These are phyloP conservation scores for Umbelopsis ramanniana DNA, from an alignment of 192 early-diverging fungal species.

Conservation along the genomic window DNA sequence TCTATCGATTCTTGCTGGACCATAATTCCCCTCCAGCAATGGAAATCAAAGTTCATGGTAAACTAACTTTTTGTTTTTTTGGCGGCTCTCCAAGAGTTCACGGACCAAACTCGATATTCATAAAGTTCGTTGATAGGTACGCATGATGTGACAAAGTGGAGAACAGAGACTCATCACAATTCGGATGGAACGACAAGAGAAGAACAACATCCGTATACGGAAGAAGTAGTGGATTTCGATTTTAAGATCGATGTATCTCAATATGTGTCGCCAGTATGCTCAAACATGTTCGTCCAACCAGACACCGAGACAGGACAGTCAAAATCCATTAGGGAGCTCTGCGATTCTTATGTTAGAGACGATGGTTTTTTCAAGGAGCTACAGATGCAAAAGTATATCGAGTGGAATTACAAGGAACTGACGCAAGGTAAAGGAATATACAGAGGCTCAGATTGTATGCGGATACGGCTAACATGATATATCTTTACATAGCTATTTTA, in stretches of 20 bases:
- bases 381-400: slow-evolving; percentile 43
- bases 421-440: slow-evolving; percentile 24
- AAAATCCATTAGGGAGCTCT: slow-evolving; percentile 35
- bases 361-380: slow-evolving; percentile 44
- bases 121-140: slow-evolving; percentile 24
- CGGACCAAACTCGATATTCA: background rate
- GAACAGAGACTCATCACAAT: slow-evolving; percentile 18
- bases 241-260: slow-evolving; percentile 40
- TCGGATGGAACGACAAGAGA: slow-evolving; percentile 30
- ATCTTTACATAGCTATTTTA: background rate
- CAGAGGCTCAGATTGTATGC: background rate
- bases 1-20: slow-evolving; percentile 35
- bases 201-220: slow-evolving; percentile 34
- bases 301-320: slow-evolving; percentile 30
- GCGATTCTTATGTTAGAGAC: slow-evolving; percentile 37
- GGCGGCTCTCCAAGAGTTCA: background rate
- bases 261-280: slow-evolving; percentile 36
- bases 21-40: slow-evolving; percentile 38
- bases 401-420: slow-evolving; percentile 47
- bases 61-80: no score
- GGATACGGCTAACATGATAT: background rate
- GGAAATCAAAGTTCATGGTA: slow-evolving; percentile 38
- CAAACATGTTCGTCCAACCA: slow-evolving; percentile 35
- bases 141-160: slow-evolving; percentile 38
- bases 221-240: slow-evolving; percentile 35